Conservation (phyloP, 441 rosid genomes). For the Cnidoscolus chayamansa region DNA sequence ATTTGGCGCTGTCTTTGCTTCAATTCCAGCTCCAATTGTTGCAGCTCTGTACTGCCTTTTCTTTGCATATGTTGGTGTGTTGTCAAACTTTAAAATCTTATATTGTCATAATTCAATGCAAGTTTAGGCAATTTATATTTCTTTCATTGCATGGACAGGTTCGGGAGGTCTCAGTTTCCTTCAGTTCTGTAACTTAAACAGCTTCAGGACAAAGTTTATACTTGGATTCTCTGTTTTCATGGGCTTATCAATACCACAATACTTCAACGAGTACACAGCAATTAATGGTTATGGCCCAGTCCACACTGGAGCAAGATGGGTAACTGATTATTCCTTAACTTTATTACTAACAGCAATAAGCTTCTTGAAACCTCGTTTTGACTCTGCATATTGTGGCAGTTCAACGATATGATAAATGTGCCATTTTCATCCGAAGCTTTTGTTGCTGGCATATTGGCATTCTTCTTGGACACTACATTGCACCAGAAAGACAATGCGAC, state of each 20-base stretch:
- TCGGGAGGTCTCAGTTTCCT: conserved; percentile 78
- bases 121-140: background rate
- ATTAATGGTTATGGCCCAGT: conserved; percentile 80
- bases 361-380: background rate
- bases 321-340: conserved; percentile 23
- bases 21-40: conserved; percentile 85
- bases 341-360: background rate
- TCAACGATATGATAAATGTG: conserved; percentile 90
- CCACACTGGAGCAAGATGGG: conserved; percentile 93
- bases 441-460: conserved; percentile 71
- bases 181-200: conserved; percentile 93
- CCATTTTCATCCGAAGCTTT: conserved; percentile 84
- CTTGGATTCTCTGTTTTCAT: conserved; percentile 92
- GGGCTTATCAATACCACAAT: conserved; percentile 92
- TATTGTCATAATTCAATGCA: background rate
- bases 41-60: conserved; percentile 86
- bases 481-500: conserved; percentile 51
- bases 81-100: background rate
- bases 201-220: conserved; percentile 69
- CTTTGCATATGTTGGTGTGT: conserved; percentile 94
- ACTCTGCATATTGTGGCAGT: conserved; percentile 41
- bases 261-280: conserved; percentile 88
- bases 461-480: conserved; percentile 67
- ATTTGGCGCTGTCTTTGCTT: conserved; percentile 95
- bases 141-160: conserved; percentile 44